These are phyloP conservation scores for Pleoardoris graminearum DNA, from an alignment of 2,329 filamentous ascomycete genomes.

Conservation along the genomic window DNA sequence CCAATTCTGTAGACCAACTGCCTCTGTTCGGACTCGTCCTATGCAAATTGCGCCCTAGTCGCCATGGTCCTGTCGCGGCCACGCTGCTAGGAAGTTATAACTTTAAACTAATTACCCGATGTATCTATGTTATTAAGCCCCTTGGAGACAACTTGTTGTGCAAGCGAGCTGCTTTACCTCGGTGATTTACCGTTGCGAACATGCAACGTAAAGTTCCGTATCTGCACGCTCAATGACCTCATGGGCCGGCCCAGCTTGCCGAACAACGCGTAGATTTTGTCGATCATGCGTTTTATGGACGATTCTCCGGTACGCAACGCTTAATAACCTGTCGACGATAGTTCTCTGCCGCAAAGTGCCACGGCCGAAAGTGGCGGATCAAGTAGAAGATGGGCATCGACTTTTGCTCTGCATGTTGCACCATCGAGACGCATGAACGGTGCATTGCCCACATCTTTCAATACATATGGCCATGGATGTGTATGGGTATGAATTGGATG, in stretches of 20 bases:
- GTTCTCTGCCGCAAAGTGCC: too few relatives aligned
- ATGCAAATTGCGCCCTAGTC: background rate
- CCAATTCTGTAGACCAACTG: background rate
- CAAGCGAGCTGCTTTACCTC: background rate
- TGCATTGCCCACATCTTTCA: too few relatives aligned
- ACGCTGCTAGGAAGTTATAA: background rate
- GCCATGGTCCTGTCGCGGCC: background rate
- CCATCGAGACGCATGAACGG: too few relatives aligned
- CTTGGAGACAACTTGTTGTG: background rate
- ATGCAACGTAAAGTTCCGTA: background rate
- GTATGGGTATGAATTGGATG: too few relatives aligned
- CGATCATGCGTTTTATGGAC: background rate
- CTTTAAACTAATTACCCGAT: background rate
- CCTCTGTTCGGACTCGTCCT: background rate
- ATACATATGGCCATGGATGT: too few relatives aligned
- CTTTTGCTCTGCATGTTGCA: too few relatives aligned
- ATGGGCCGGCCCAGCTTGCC: background rate
- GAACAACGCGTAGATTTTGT: background rate
- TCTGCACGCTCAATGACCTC: background rate
- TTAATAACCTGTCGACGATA: too few relatives aligned
- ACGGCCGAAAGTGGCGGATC: too few relatives aligned
- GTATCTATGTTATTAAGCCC: background rate
- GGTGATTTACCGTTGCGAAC: too few relatives aligned
- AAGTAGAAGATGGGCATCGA: too few relatives aligned
- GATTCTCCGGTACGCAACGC: background rate